Conservation (phyloP, 2,329 filamentous ascomycete genomes). For the Aspergillus viridinutans region DNA sequence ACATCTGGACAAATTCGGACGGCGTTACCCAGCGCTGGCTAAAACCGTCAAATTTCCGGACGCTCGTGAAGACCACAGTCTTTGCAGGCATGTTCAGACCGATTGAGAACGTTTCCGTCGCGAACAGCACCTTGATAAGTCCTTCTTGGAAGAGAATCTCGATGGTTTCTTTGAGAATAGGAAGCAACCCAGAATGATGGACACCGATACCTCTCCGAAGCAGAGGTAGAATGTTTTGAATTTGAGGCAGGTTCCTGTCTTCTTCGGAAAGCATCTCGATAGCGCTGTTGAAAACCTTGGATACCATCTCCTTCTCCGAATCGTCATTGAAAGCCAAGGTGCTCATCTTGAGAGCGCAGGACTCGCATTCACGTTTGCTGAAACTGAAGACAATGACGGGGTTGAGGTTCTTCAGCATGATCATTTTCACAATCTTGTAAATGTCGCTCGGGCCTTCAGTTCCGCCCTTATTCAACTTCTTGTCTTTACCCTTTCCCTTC, state of each 20-base stretch:
- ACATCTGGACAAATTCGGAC: slow-evolving; percentile 98
- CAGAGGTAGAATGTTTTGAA: slow-evolving; percentile 82
- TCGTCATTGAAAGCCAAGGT: slow-evolving; percentile 92
- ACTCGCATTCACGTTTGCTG: slow-evolving; percentile 95
- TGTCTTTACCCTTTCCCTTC: slow-evolving; percentile 86
- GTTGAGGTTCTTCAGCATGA: slow-evolving; percentile 95
- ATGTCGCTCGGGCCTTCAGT: slow-evolving; percentile 73
- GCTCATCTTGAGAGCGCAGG: slow-evolving; percentile 80
- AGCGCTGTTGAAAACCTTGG: slow-evolving; percentile 88
- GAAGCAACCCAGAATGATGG: slow-evolving; percentile 91
- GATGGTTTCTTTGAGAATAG: slow-evolving; percentile 96
- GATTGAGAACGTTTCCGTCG: slow-evolving; percentile 98
- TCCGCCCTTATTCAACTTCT: slow-evolving; percentile 84
- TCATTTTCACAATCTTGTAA: slow-evolving; percentile 98
- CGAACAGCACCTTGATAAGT: slow-evolving; percentile 94
- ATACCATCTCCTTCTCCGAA: slow-evolving; percentile 89
- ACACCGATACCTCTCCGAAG: slow-evolving; percentile 90
- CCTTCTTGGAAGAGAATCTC: slow-evolving; percentile 99
- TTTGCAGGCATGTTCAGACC: slow-evolving; percentile 99
- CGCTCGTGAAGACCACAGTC: slow-evolving; percentile 97
- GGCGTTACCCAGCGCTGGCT: slow-evolving; percentile 79
- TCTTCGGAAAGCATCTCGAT: slow-evolving; percentile 90
- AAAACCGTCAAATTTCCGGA: slow-evolving; percentile 89
- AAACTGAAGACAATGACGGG: slow-evolving; percentile 99
- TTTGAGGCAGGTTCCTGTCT: slow-evolving; percentile 83